Percentiles rank a stretch among this genome's conserved stretches.
Conservation (phyloP, 2,329 filamentous ascomycete genomes). For the Exserohilum rostratum region DNA sequence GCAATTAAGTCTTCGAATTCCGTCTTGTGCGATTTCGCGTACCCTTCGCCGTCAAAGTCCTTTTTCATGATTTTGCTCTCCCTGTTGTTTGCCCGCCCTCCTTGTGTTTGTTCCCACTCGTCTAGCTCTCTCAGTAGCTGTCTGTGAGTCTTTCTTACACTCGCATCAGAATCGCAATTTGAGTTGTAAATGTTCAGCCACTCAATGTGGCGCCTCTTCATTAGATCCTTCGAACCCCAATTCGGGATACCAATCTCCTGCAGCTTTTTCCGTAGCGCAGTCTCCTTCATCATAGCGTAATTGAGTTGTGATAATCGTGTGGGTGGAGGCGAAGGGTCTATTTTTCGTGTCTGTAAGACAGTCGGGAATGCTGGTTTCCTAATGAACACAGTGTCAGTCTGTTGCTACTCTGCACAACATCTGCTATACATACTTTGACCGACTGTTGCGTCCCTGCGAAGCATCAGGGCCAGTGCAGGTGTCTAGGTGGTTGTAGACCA, state of each 20-base stretch:
- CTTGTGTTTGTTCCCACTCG: constrained; percentile 84
- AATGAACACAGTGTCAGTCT: constrained; percentile 12
- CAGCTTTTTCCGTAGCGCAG: constrained; percentile 78
- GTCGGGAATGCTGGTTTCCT: constrained; percentile 33
- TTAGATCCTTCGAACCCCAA: constrained; percentile 68
- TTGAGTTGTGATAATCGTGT: constrained; percentile 73
- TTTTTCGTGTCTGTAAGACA: constrained; percentile 32
- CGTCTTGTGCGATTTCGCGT: constrained; percentile 72
- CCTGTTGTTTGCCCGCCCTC: constrained; percentile 57
- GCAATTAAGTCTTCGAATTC: constrained; percentile 83
- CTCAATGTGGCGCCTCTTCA: constrained; percentile 84
- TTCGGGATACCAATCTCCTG: constrained; percentile 77
- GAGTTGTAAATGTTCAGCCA: constrained; percentile 97
- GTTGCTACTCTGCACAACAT: background rate
- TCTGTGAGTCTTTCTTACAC: constrained; percentile 64
- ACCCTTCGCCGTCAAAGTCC: constrained; percentile 81
- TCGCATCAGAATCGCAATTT: constrained; percentile 83
- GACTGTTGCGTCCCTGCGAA: constrained; percentile 35
- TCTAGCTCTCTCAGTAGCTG: constrained; percentile 81
- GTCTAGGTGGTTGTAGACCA: constrained; percentile 83
- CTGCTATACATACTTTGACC: constrained; percentile 35
- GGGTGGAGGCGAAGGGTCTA: constrained; percentile 50
- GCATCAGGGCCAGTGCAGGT: constrained; percentile 58
- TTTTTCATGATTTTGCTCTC: constrained; percentile 72
- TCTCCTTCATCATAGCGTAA: constrained; percentile 86